Conservation (phyloP, 495 filamentous ascomycete genomes). For the Aspergillus funiculosus region DNA sequence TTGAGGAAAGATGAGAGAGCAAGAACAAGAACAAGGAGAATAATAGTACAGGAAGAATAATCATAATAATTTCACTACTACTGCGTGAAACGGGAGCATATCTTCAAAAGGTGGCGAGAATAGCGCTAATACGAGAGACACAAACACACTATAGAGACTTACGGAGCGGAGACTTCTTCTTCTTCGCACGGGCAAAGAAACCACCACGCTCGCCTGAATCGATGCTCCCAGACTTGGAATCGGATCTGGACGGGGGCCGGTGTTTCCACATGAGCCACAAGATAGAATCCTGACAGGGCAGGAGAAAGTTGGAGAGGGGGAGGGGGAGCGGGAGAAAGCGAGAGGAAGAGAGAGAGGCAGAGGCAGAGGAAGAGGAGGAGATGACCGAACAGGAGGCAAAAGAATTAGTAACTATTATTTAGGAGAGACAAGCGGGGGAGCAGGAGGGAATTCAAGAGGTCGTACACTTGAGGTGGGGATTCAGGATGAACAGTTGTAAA, state of each 20-base stretch:
- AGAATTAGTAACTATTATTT: constrained; percentile 10
- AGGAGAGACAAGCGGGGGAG: constrained; percentile 16
- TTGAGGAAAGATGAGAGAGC: constrained; percentile 9
- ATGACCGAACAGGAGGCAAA: constrained; percentile 2
- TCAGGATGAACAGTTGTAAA: no score
- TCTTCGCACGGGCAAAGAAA: constrained; percentile 38
- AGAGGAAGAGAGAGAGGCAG: constrained; percentile 4
- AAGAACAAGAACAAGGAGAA: constrained; percentile 9
- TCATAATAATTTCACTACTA: no score
- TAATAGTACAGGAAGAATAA: constrained; percentile 10
- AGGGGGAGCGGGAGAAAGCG: constrained; percentile 10
- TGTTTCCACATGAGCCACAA: constrained; percentile 42
- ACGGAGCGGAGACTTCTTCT: constrained; percentile 37
- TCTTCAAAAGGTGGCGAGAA: constrained; percentile 10
- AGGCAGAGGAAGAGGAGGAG: constrained; percentile 16
- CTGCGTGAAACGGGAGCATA: constrained; percentile 6
- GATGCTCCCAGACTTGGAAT: constrained; percentile 37
- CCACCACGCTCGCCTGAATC: constrained; percentile 32
- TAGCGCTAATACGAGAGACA: constrained; percentile 19
- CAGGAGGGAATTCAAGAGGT: constrained; percentile 15
- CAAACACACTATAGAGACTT: constrained; percentile 27
- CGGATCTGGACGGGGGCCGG: constrained; percentile 41
- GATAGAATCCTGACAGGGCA: constrained; percentile 20
- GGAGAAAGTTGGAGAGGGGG: constrained; percentile 16
- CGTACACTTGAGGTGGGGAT: no score